Conservation (phyloP, 164 flowering plant genomes). For the Nymphaea colorata region DNA sequence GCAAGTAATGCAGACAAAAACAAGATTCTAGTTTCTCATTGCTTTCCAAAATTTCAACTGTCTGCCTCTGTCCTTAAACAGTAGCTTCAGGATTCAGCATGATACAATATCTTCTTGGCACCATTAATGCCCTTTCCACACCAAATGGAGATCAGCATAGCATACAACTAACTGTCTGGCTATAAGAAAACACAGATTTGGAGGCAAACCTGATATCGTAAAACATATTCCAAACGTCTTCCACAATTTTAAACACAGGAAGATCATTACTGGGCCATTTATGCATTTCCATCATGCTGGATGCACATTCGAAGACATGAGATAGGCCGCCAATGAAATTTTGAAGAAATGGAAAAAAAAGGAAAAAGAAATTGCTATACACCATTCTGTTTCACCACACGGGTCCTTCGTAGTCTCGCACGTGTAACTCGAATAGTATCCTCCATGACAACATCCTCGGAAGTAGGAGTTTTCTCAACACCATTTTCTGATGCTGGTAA, state of each 20-base stretch:
- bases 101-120: too few species aligned
- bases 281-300: neutral
- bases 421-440: conserved; percentile 51
- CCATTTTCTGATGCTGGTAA: conserved; percentile 11
- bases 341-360: too few species aligned
- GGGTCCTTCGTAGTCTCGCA: conserved; percentile 49
- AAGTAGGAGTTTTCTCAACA: conserved; percentile 16
- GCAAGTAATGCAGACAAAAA: too few species aligned
- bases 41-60: too few species aligned
- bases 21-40: too few species aligned
- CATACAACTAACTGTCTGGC: neutral
- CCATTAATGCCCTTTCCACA: too few species aligned
- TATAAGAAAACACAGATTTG: neutral
- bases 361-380: neutral
- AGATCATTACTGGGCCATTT: neutral
- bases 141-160: neutral
- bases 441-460: conserved; percentile 48
- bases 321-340: neutral
- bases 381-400: conserved; percentile 3
- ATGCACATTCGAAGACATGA: neutral
- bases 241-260: neutral
- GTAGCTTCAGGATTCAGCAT: too few species aligned
- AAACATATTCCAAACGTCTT: neutral
- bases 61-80: too few species aligned
- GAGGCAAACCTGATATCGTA: too few species aligned